Conservation (phyloP, 352 stramenopile genomes). For the Halophytophthora batemanensis region DNA sequence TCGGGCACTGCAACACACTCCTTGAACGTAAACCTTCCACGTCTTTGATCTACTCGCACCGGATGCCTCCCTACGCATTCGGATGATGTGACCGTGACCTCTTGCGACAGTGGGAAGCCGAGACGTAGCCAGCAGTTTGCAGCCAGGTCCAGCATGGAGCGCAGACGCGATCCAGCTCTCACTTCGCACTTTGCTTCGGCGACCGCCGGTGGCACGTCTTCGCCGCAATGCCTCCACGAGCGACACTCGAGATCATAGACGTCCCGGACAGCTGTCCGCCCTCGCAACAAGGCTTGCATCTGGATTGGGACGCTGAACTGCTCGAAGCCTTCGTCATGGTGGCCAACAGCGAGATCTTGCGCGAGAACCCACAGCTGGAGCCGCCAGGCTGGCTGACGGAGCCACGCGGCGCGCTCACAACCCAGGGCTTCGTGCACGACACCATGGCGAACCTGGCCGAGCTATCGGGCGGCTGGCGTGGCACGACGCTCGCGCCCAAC, state of each 20-base stretch:
- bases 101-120: no score
- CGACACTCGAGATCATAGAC: background rate
- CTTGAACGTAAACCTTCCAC: no score
- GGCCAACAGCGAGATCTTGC: background rate
- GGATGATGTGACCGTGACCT: slow-evolving; percentile 1
- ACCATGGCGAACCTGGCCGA: slow-evolving; percentile 6
- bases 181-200: background rate
- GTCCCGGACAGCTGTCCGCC: background rate
- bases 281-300: background rate
- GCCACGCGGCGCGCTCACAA: background rate
- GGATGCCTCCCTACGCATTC: background rate
- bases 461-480: slow-evolving; percentile 4
- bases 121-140: background rate
- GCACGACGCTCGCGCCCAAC: slow-evolving; percentile 6
- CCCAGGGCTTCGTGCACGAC: slow-evolving; percentile 5
- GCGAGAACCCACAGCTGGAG: background rate
- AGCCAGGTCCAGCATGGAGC: background rate
- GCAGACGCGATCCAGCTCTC: background rate
- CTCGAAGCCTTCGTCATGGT: slow-evolving; percentile 1
- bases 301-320: slow-evolving; percentile 2
- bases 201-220: background rate
- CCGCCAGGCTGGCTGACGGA: slow-evolving; percentile 3
- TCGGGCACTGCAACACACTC: no score
- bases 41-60: background rate
- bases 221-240: no score